Evolutionary conservation across 1,139 yeast genomes (phyloP), one percentile per base, ranked within the genome.

Genomic region (Hemisphaericaspora lyxosophila): DNA sequence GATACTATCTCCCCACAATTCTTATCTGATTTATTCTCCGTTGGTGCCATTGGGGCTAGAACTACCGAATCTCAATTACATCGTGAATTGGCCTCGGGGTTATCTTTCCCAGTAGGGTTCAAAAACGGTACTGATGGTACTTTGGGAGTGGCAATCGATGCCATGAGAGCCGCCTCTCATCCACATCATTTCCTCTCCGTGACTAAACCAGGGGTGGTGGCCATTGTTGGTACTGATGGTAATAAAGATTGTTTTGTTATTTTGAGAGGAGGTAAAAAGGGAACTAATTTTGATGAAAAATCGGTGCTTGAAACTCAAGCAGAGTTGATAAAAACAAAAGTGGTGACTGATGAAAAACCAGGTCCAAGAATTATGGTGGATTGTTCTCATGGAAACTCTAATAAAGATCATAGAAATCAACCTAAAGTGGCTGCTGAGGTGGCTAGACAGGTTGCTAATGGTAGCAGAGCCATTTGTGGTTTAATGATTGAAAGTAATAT

Each of bases 21-120:
- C 74, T 75, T 92, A 51, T 84, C 95, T 20, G 98, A 92, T 64
- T 74, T 89, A 51, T 77, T 92, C 52, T 85, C 96, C 30, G 82
- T 92, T 51, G 98, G 98, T 51, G 98, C 98, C 43, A 88, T 92
- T 67, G 98, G 98, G 57, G 98, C 98, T 39, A 82, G 98, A 73
- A 92, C 98, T 45, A 92, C 98, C 38, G 98, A 92, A 72, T 88
- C 97, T 36, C 98, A 92, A 67, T 78, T 92, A 47, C 98, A 92
- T 71, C 83, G 98, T 67, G 98, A 92, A 68, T 77, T 92, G 54
- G 95, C 97, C 15, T 88, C 97, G 4, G 98, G 97, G 35, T 75
- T 92, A 48, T 85, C 96, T 8, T 92, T 92, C 90, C 98, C 98
- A 43, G 83, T 92, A 45, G 98, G 98, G 39, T 92, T 92, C 84